Percentiles rank a stretch among this genome's conserved stretches.
phyloP scores from a whole-genome alignment of 1,139 yeast genomes.

The Hansenula lynferdii region DNA sequence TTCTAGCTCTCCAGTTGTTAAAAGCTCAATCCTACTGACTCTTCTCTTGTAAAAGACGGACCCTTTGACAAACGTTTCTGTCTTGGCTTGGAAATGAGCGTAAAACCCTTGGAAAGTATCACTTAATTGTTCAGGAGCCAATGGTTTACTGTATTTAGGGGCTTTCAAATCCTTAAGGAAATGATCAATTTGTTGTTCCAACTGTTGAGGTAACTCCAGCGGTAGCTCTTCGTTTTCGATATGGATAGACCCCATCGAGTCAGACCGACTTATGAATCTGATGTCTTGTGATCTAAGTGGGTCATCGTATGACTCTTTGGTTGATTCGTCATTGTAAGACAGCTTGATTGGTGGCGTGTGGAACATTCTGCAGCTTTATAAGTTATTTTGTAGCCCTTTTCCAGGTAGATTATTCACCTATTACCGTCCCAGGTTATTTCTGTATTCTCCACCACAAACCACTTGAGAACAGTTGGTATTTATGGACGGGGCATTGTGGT shows the following conservation, averaged over 20 bases:
- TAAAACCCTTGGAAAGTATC: constrained; percentile 52
- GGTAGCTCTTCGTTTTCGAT: constrained; percentile 8
- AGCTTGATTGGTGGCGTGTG: constrained; percentile 28
- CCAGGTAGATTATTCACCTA: no score
- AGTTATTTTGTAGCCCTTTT: no score
- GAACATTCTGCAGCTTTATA: no score
- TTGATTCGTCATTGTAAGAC: constrained; percentile 22
- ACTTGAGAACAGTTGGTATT: no score
- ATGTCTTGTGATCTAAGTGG: constrained; percentile 2
- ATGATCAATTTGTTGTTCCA: not conserved
- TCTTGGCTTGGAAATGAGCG: constrained; percentile 7
- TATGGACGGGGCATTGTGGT: no score
- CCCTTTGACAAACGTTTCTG: constrained; percentile 14
- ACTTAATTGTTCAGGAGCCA: constrained; percentile 47
- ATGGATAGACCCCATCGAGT: not conserved
- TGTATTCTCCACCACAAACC: no score
- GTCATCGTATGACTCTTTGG: constrained; percentile 18
- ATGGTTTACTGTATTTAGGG: constrained; percentile 50
- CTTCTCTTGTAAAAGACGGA: constrained; percentile 5
- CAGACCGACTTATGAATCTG: not conserved
- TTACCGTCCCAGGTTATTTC: no score
- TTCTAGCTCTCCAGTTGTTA: constrained; percentile 5
- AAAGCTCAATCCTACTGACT: constrained; percentile 4
- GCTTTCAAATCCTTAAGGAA: constrained; percentile 48
- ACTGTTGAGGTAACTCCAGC: constrained; percentile 8